Percentiles rank a stretch among this genome's conserved stretches.
Evolutionary conservation across 768 basidiomycete genomes (phyloP).

Genomic region (Mycena pura): DNA sequence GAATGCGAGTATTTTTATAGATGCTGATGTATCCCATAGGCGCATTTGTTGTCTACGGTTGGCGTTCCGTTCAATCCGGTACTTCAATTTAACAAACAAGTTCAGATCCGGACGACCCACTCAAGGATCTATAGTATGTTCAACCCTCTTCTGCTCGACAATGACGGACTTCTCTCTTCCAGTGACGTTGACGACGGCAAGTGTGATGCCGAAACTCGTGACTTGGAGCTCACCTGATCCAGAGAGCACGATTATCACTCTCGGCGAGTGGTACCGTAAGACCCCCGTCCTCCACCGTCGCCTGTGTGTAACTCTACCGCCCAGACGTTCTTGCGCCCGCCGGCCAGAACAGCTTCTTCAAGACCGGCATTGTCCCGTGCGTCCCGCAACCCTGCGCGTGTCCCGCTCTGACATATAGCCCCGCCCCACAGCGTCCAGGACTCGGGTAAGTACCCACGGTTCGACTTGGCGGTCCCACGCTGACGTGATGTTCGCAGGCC

Average conservation of each 20-base stretch:
- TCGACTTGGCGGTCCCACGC: not conserved
- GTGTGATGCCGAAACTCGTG: conserved; percentile 10
- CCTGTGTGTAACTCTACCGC: not conserved
- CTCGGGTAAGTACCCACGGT: conserved; percentile 36
- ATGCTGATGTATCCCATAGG: not conserved
- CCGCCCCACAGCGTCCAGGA: conserved; percentile 34
- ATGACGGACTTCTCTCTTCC: not conserved
- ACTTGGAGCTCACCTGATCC: not conserved
- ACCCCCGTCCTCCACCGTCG: not conserved
- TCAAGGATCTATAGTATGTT: conserved; percentile 37
- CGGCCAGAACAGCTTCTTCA: conserved; percentile 40
- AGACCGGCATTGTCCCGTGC: conserved; percentile 39
- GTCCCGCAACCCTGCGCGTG: conserved; percentile 16
- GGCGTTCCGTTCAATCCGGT: not conserved
- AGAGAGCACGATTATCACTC: conserved; percentile 44
- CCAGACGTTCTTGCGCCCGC: conserved; percentile 43
- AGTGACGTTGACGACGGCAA: conserved; percentile 48
- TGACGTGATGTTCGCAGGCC: conserved; percentile 11
- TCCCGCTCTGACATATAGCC: not conserved
- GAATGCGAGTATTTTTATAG: not conserved
- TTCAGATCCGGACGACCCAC: conserved; percentile 46
- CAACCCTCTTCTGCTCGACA: not conserved
- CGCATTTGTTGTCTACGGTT: conserved; percentile 23
- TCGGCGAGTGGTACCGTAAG: conserved; percentile 37
- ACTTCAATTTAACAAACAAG: not conserved